Evolutionary conservation across 352 stramenopile species (phyloP).

Genomic region (Phytophthora brassicae): DNA sequence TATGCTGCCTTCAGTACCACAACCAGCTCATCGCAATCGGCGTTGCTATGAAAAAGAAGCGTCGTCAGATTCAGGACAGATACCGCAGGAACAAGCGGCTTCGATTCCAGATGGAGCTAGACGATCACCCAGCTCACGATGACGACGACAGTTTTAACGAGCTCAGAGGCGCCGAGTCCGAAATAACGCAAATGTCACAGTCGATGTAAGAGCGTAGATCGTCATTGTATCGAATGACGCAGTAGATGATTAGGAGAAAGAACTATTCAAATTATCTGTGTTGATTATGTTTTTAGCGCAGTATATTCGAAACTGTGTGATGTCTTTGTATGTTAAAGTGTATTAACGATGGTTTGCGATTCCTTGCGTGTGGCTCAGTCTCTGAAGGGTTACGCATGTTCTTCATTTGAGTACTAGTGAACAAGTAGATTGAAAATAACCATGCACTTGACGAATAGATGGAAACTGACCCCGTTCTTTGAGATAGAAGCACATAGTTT

Average conservation of each 20-base stretch:
- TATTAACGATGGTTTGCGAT: neutral
- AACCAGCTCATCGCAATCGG: neutral
- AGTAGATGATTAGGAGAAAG: neutral
- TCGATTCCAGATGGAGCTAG: neutral
- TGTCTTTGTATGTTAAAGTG: neutral
- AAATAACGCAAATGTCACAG: no score
- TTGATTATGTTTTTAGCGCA: neutral
- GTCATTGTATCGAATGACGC: neutral
- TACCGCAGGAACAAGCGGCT: neutral
- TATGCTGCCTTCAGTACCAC: neutral
- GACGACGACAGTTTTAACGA: no score
- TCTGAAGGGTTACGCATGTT: neutral
- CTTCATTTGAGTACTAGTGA: neutral
- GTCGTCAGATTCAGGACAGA: neutral
- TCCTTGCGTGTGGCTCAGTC: neutral
- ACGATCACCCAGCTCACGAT: neutral
- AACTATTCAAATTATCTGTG: neutral
- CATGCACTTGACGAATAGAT: no score
- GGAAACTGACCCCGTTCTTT: no score
- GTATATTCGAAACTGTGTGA: neutral
- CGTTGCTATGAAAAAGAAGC: neutral
- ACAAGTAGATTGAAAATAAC: no score
- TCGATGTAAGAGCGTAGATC: neutral
- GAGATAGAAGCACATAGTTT: no score
- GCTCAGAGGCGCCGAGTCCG: no score